Evolutionary conservation across 805 yeast genomes (phyloP).

Genomic region (Kodamaea leandrae): DNA sequence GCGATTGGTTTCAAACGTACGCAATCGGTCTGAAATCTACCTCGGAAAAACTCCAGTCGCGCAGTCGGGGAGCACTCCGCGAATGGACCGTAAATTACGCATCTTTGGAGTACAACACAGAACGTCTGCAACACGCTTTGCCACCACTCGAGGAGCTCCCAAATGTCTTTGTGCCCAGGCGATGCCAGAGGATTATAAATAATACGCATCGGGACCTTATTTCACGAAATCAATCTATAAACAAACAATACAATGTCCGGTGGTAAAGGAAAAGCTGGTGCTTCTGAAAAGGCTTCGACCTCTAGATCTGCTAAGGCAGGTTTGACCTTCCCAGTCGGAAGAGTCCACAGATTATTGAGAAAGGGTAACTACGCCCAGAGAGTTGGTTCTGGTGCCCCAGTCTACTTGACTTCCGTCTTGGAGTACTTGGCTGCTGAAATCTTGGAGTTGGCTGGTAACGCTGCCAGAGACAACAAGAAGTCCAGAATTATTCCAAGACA

Average conservation of each 20-base stretch:
- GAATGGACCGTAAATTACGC: slow-evolving; percentile 2
- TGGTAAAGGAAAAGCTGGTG: slow-evolving; percentile 90
- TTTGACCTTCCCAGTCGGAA: slow-evolving; percentile 98
- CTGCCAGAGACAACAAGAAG: slow-evolving; percentile 74
- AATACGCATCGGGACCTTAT: not conserved
- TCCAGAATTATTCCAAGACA: slow-evolving; percentile 96
- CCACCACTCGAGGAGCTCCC: slow-evolving; percentile 1
- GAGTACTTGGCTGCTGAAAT: slow-evolving; percentile 98
- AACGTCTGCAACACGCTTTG: not conserved
- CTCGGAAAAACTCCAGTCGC: not conserved
- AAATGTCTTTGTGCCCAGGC: slow-evolving; percentile 2
- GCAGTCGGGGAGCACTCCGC: slow-evolving; percentile 3
- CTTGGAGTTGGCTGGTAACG: slow-evolving; percentile 97
- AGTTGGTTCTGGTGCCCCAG: slow-evolving; percentile 99
- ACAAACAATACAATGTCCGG: slow-evolving; percentile 60
- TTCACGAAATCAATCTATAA: not conserved
- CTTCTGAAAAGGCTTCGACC: slow-evolving; percentile 92
- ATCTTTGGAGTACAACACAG: not conserved
- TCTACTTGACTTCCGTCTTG: slow-evolving; percentile 92
- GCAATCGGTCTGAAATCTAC: not conserved
- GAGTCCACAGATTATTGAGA: slow-evolving; percentile 95
- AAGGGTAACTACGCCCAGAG: slow-evolving; percentile 98
- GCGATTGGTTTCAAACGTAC: not conserved
- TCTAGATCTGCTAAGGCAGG: slow-evolving; percentile 99
- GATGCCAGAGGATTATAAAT: not conserved